Evolutionary conservation across 768 basidiomycete genomes (phyloP).

Genomic region (Artomyces pyxidatus): DNA sequence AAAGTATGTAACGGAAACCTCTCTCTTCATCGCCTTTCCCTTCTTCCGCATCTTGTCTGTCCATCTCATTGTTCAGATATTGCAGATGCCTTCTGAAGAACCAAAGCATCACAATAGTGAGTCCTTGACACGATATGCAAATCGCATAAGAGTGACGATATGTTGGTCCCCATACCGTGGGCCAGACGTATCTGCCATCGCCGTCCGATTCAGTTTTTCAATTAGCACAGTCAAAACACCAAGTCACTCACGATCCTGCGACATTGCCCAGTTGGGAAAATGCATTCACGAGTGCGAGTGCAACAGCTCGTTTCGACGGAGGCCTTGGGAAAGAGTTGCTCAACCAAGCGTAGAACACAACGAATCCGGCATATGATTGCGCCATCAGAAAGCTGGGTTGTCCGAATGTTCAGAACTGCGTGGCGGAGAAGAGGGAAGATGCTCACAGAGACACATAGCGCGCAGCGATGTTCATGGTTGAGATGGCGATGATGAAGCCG

Average conservation of each 20-base stretch:
- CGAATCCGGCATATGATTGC: conserved; percentile 62
- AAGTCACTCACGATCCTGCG: conserved; percentile 51
- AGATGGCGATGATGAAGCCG: conserved; percentile 58
- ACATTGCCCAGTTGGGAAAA: conserved; percentile 80
- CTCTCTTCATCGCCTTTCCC: conserved; percentile 27
- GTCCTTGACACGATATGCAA: conserved; percentile 48
- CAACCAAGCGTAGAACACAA: conserved; percentile 50
- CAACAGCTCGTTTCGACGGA: conserved; percentile 75
- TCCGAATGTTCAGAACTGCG: background rate
- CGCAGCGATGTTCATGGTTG: conserved; percentile 49
- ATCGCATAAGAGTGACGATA: conserved; percentile 67
- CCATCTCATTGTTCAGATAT: conserved; percentile 21
- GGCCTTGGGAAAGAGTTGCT: conserved; percentile 60
- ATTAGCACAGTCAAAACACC: background rate
- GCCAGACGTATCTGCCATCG: conserved; percentile 48
- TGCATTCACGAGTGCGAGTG: conserved; percentile 72
- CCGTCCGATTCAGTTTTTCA: conserved; percentile 10
- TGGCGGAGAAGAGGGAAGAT: background rate
- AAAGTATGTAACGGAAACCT: conserved; percentile 42
- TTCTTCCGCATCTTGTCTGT: conserved; percentile 28
- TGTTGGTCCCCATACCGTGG: conserved; percentile 54
- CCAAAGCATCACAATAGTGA: conserved; percentile 28
- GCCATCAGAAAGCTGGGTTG: conserved; percentile 63
- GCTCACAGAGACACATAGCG: conserved; percentile 59
- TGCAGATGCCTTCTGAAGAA: conserved; percentile 25